phyloP scores from a whole-genome alignment of 805 yeast genomes.

The Lachancea kluyveri region DNA sequence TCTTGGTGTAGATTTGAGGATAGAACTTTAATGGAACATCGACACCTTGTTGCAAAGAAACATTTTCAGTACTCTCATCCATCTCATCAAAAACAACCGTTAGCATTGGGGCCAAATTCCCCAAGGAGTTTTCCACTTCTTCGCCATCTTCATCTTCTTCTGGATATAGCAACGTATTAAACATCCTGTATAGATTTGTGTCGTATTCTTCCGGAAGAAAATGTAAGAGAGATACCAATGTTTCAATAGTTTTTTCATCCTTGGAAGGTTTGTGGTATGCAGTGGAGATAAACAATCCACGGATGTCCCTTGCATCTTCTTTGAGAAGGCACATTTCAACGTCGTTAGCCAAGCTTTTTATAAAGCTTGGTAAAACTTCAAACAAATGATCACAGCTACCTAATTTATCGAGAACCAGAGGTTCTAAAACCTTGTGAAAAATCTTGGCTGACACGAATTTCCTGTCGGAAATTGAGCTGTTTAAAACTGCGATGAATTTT shows the following conservation, averaged over 20 bases:
- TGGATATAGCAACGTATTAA: constrained; percentile 25
- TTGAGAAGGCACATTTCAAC: constrained; percentile 16
- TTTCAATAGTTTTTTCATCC: constrained; percentile 16
- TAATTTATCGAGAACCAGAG: constrained; percentile 14
- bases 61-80: constrained; percentile 22
- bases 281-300: constrained; percentile 22
- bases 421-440: constrained; percentile 18
- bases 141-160: constrained; percentile 16
- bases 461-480: constrained; percentile 17
- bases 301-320: constrained; percentile 12
- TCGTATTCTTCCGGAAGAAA: constrained; percentile 32
- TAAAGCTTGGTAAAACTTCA: constrained; percentile 26
- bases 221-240: constrained; percentile 25
- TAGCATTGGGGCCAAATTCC: constrained; percentile 22
- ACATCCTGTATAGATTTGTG: constrained; percentile 28
- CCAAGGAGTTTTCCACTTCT: constrained; percentile 22
- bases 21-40: constrained; percentile 29
- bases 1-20: constrained; percentile 28
- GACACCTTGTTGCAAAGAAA: constrained; percentile 19
- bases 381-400: constrained; percentile 23
- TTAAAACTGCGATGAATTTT: constrained; percentile 19
- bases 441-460: constrained; percentile 19
- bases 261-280: constrained; percentile 22
- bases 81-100: constrained; percentile 29
- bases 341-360: constrained; percentile 21